Conservation (phyloP, 208 protist genomes). For the Perkinsela sp. region DNA sequence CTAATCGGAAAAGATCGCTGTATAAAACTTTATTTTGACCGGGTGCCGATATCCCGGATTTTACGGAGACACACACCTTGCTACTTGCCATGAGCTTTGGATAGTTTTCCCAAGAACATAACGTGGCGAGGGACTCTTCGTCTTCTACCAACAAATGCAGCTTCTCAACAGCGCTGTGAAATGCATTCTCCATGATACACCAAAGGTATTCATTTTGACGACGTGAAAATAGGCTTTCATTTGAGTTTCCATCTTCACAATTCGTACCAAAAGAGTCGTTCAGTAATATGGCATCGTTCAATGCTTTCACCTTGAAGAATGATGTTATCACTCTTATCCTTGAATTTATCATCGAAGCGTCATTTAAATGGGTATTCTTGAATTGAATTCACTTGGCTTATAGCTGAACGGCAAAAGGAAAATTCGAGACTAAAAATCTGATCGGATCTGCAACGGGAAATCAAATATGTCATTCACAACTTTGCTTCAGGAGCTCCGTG, state of each 20-base stretch:
- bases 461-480: no score
- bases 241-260: neutral
- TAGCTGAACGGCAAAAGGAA: no score
- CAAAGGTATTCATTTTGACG: neutral
- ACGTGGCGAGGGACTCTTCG: neutral
- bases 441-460: no score
- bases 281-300: neutral
- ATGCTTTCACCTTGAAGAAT: neutral
- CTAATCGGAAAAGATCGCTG: neutral
- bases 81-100: neutral
- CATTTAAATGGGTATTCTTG: no score
- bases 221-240: neutral
- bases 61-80: neutral
- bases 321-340: neutral
- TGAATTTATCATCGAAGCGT: no score
- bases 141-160: neutral
- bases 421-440: no score
- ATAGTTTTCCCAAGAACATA: neutral
- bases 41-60: neutral
- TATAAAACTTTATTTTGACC: neutral
- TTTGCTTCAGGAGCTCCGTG: no score
- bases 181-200: neutral
- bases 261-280: neutral
- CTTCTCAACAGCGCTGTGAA: neutral
- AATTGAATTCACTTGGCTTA: no score